A percentile compares a stretch with the other conserved stretches of the same genome.
phyloP scores from a whole-genome alignment of 805 yeast species.

The Lipomyces japonicus region DNA sequence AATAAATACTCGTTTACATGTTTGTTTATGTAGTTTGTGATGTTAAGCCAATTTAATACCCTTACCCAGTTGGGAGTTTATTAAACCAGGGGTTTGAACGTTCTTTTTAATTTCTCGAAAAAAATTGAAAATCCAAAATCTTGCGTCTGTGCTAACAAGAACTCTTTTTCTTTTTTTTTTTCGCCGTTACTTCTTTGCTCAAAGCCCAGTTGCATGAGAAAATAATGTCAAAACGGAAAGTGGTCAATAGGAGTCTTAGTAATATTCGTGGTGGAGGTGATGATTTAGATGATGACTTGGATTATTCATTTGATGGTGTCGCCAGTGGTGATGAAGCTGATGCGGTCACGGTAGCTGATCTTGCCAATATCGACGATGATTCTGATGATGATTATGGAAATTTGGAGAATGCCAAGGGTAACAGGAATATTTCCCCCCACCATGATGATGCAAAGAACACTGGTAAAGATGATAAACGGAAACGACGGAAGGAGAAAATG shows the following conservation, averaged over 20 bases:
- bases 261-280: constrained; percentile 8
- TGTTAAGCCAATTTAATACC: not conserved
- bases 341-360: no score
- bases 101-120: not conserved
- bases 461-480: constrained; percentile 19
- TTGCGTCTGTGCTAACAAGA: no score
- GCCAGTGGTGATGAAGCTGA: no score
- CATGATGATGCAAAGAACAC: no score
- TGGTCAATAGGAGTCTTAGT: not conserved
- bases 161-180: no score
- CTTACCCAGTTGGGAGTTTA: not conserved
- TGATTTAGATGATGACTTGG: constrained; percentile 28
- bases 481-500: constrained; percentile 9
- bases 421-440: no score
- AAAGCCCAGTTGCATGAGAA: not conserved
- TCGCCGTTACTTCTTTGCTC: no score
- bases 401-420: constrained; percentile 5
- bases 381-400: constrained; percentile 1
- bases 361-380: constrained; percentile 3
- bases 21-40: not conserved
- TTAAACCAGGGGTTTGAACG: not conserved
- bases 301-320: constrained; percentile 15
- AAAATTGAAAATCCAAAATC: not conserved
- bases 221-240: not conserved
- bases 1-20: not conserved